These are phyloP conservation scores for Colletotrichum sp. DNA, from an alignment of 2,329 filamentous ascomycete species.

Conservation along the genomic window DNA sequence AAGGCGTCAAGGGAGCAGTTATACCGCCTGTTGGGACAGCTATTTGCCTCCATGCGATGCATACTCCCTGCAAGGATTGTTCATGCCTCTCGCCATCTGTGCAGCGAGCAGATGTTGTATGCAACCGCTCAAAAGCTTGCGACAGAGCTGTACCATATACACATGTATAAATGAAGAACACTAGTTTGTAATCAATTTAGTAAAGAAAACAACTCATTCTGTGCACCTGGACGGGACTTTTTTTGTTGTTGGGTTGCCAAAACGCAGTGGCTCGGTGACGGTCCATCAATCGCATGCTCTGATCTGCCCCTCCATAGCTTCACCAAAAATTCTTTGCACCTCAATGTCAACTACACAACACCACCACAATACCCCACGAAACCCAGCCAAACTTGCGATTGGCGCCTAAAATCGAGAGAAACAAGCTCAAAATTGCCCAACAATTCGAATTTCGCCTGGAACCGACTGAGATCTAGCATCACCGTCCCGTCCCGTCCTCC, in stretches of 20 bases:
- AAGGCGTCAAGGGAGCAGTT: not conserved
- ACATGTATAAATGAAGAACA: not conserved
- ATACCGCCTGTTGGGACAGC: not conserved
- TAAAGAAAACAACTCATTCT: not conserved
- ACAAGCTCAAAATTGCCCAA: not conserved
- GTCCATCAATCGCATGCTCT: not conserved
- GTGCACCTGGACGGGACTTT: not conserved
- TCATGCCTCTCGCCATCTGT: not conserved
- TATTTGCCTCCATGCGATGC: not conserved
- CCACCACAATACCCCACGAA: not conserved
- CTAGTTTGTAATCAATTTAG: not conserved
- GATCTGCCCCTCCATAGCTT: constrained; percentile 20
- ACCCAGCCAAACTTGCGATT: not conserved
- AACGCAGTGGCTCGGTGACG: not conserved
- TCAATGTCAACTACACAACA: not conserved
- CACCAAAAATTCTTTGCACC: constrained; percentile 21
- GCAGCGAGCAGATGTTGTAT: not conserved
- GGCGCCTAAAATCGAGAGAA: not conserved
- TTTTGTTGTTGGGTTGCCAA: not conserved
- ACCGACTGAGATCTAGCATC: not conserved
- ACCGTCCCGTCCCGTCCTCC: not conserved
- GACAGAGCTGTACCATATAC: not conserved
- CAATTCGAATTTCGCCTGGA: not conserved
- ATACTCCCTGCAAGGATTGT: not conserved
- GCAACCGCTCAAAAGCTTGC: not conserved